Evolutionary conservation across 306 rosid genomes (phyloP), one percentile per base, ranked within the genome.

Genomic region (Fragaria vesca): DNA sequence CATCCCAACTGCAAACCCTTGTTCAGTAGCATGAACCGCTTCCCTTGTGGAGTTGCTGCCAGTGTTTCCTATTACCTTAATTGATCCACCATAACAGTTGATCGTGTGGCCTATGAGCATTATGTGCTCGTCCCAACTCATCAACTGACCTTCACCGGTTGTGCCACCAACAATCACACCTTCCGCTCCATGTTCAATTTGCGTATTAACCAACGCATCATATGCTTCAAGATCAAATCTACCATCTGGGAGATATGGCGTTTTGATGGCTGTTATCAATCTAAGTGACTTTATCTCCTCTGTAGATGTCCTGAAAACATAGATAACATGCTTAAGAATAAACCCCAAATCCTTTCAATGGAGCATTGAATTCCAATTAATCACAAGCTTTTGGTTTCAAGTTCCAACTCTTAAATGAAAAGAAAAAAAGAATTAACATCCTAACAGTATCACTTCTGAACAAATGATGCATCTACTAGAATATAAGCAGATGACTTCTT

Each of bases 1-100:
- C 98, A 92, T 95, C 74, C 97, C 99, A 76, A 95, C 99, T 4
- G 97, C 97, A 86, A 92, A 95, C 63, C 99, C 99, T 71, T 95
- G 99, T 72, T 95, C 97, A 1, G 93, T 79, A 76, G 99, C 97
- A 87, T 93, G 99, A 79, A 95, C 87, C 45, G 97, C 97, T 89
- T 95, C 97, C 88, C 94, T 83, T 4, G 97, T 90, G 24, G 97
- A 92, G 83, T 92, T 94, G 76, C 98, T 94, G 84, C 97, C 97
- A 9, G 97, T 91, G 84, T 93, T 95, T 76, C 97, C 97, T 74
- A 95, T 91, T 28, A 89, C 97, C 91, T 89, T 91, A 73, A 95
- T 78, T 76, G 94, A 92, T 62, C 93, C 96, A 63, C 99, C 97
- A 75, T 89, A 93, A 81, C 93, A 93, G 85, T 95, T 91, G 63